Percentiles rank a stretch among this genome's conserved stretches.
These are phyloP conservation scores for Chrysopogon serrulatus DNA, from an alignment of 176 grass and related monocot species.

Conservation along the genomic window DNA sequence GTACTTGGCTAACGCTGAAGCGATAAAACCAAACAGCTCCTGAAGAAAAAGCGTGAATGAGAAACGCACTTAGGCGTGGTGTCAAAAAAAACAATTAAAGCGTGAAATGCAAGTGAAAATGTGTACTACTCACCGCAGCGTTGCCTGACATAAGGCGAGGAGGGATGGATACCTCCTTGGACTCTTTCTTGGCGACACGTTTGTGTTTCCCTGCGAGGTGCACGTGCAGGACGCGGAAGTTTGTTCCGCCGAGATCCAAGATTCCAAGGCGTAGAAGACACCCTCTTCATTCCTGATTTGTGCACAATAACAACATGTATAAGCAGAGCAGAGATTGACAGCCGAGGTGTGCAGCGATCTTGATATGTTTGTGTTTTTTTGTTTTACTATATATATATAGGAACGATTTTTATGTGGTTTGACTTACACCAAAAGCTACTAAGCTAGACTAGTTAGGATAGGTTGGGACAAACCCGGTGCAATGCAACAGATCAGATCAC, in stretches of 20 bases:
- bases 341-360: too few relatives aligned
- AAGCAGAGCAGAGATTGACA: neutral
- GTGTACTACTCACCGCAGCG: constrained; percentile 19
- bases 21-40: constrained; percentile 82
- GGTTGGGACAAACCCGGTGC: neutral
- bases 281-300: constrained; percentile 57
- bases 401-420: too few relatives aligned
- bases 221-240: constrained; percentile 77
- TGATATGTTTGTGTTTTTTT: too few relatives aligned
- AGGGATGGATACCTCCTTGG: constrained; percentile 70
- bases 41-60: too few relatives aligned
- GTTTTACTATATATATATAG: too few relatives aligned
- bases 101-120: too few relatives aligned
- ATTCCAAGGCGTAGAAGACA: constrained; percentile 69
- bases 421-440: neutral
- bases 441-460: neutral
- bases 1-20: constrained; percentile 40
- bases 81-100: too few relatives aligned
- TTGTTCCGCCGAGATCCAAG: constrained; percentile 87
- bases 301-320: neutral
- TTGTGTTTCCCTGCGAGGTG: constrained; percentile 55
- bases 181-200: constrained; percentile 43
- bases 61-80: too few relatives aligned
- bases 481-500: neutral
- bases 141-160: constrained; percentile 70